Percentiles rank a stretch among this genome's conserved stretches.
phyloP scores from a whole-genome alignment of 2,329 filamentous ascomycete species.

The Cladobotryum protrusum region DNA sequence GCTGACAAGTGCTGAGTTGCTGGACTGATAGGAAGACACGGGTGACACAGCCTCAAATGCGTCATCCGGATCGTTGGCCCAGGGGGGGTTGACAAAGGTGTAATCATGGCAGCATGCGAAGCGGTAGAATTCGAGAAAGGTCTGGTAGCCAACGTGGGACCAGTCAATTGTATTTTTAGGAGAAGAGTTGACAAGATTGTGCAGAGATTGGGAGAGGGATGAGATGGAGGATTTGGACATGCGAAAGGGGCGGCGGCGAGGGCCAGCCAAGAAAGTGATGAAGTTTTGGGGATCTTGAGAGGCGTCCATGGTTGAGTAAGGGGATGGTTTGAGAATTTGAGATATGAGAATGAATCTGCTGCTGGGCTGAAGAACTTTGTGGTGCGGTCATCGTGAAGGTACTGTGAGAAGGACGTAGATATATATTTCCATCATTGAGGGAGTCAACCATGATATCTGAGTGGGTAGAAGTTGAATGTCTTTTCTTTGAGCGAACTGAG shows the following conservation, averaged over 20 bases:
- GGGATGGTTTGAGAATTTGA: background rate
- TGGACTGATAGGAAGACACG: background rate
- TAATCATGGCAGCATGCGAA: background rate
- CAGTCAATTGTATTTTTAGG: background rate
- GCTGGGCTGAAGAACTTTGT: background rate
- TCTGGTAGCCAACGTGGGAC: background rate
- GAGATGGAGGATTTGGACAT: background rate
- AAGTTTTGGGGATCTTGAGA: background rate
- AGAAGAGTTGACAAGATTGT: background rate
- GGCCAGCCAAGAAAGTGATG: background rate
- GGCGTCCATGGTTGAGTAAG: background rate
- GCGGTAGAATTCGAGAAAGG: background rate
- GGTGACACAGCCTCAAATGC: background rate
- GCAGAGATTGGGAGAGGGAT: background rate
- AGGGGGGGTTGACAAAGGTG: background rate
- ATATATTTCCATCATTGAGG: background rate
- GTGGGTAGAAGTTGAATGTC: too few relatives aligned
- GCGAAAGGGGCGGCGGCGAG: background rate
- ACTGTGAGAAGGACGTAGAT: background rate
- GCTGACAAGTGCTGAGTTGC: background rate
- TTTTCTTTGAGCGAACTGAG: too few relatives aligned
- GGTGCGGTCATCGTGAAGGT: background rate
- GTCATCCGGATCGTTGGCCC: too few relatives aligned
- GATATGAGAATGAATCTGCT: background rate
- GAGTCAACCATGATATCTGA: too few relatives aligned